Conservation (phyloP, 2,329 filamentous ascomycete species). For the Meredithiella fracta region DNA sequence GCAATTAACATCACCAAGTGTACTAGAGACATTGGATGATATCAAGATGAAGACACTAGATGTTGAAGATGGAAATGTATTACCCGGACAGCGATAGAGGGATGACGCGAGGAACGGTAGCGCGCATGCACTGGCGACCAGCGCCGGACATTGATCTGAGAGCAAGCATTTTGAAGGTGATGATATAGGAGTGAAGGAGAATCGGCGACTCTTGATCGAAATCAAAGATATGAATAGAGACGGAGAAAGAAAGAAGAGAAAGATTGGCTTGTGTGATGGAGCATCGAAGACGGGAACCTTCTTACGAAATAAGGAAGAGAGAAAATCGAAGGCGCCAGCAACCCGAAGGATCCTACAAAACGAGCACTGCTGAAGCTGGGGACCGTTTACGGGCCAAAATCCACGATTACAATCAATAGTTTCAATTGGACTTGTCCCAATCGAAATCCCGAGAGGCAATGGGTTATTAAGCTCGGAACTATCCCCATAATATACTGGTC, state of each 20-base stretch:
- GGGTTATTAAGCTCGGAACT: too few species aligned
- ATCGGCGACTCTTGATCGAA: neutral
- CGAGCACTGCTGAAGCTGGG: neutral
- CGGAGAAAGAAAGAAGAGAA: neutral
- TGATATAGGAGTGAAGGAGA: neutral
- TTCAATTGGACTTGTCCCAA: neutral
- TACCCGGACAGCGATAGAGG: conserved; percentile 40
- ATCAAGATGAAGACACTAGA: neutral
- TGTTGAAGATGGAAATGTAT: conserved; percentile 9
- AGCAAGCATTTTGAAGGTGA: conserved; percentile 58
- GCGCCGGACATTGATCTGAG: conserved; percentile 62
- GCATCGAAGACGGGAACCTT: neutral
- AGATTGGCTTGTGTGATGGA: neutral
- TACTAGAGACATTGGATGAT: too few species aligned
- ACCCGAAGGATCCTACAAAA: conserved; percentile 1
- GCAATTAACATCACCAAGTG: neutral
- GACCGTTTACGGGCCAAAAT: neutral
- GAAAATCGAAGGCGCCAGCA: neutral
- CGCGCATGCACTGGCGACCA: conserved; percentile 62
- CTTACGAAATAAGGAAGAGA: neutral
- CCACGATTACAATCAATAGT: too few species aligned
- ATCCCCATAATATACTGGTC: neutral
- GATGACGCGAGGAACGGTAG: conserved; percentile 38
- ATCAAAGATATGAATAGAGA: neutral
- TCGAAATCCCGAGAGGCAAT: neutral